Evolutionary conservation across 257 asterid genomes (phyloP).

Genomic region (Datura wrightii): DNA sequence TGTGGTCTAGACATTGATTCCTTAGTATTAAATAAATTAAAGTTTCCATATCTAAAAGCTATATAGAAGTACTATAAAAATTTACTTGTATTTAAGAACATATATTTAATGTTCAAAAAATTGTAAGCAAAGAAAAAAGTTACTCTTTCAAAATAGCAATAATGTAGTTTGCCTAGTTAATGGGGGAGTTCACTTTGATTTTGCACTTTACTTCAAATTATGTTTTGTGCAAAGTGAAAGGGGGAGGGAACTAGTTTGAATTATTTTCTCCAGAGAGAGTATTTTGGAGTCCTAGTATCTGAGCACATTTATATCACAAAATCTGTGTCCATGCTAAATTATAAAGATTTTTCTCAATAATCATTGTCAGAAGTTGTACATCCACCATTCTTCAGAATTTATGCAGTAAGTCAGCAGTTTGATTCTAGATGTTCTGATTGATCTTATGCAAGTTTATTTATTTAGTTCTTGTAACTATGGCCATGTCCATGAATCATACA

Average conservation of each 20-base stretch:
- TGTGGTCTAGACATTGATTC: background rate
- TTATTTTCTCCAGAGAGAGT: background rate
- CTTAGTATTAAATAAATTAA: background rate
- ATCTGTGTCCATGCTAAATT: background rate
- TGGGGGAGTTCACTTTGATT: background rate
- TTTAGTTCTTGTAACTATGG: background rate
- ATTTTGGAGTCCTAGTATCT: conserved; percentile 3
- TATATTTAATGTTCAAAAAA: background rate
- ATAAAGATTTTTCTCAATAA: background rate
- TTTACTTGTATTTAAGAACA: background rate
- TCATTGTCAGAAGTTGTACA: background rate
- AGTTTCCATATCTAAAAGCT: background rate
- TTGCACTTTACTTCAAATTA: background rate
- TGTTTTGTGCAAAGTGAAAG: conserved; percentile 5
- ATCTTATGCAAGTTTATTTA: conserved; percentile 1
- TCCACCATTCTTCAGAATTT: background rate
- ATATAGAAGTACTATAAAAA: background rate
- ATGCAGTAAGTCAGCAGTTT: background rate
- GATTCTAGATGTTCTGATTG: conserved; percentile 22
- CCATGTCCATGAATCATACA: conserved; percentile 2
- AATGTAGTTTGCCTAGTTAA: conserved; percentile 6
- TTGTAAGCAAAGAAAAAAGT: background rate
- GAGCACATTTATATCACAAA: conserved; percentile 7
- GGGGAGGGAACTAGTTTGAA: conserved; percentile 5
- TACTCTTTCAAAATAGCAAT: background rate